Base-by-base conservation (phyloP, 2,329 filamentous ascomycete genomes). In the Metarhizium guizhouense region DNA sequence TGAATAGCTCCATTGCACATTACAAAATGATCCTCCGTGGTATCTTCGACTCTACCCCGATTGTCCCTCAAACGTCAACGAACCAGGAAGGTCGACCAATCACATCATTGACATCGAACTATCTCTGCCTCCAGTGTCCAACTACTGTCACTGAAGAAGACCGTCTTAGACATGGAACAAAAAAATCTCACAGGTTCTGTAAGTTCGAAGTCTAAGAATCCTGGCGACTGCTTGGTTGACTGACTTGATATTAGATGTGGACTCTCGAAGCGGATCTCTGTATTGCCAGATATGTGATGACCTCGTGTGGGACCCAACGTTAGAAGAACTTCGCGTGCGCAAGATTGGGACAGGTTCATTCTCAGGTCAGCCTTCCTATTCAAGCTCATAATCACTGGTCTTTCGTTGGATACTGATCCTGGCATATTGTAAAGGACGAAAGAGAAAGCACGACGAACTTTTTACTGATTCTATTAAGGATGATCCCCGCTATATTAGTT, bases 231-330 rank as follows among this genome's bases (percentile, higher is more conserved):
- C 20, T 43, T 29, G 36, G 18, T 14, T 29, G 53, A 58, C 65
- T 73, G 58, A 71, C 65, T 29, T 20, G 63, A 52, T 53, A 45
- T 20, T 62, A 91, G 88, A 87, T 66, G 86, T 92, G 43, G 89
- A 94, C 65, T 93, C 88, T 29, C 78, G 84, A 57, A 86, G 81
- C 61, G 89, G 88, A 43, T 80, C 83, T 52, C 74, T 94, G 6
- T 93, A 87, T 70, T 94, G 89, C 69, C 86, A 90, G 61, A 85
- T 90, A 67, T 94, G 89, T 67, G 82, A 88, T 65, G 89, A 94
- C 67, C 84, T 90, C 60, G 85, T 94, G 36, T 93, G 88, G 78
- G 89, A 94, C 62, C 87, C 88, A 6, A 88, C 86, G 6, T 75
- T 94, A 5, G 89, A 94, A 66, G 85, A 88, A 53, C 79, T 91